These are phyloP conservation scores for Hysterium pulicare DNA, from an alignment of 2,329 filamentous ascomycete species.

Conservation along the genomic window DNA sequence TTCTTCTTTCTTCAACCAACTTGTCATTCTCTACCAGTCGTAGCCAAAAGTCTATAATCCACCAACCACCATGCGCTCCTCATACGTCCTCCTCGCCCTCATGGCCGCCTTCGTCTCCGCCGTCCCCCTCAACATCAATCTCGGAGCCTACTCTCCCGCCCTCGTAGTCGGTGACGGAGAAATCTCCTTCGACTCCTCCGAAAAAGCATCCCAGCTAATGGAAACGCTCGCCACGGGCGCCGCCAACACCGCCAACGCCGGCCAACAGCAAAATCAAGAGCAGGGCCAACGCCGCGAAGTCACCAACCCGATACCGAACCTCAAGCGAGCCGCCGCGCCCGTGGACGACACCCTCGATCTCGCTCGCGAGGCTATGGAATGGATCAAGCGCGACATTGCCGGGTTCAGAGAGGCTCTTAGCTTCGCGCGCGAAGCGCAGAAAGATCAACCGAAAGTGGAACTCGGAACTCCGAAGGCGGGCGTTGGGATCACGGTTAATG, in stretches of 20 bases:
- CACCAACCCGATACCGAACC: neutral
- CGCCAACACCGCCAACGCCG: slow-evolving; percentile 18
- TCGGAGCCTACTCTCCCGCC: slow-evolving; percentile 51
- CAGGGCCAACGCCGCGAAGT: slow-evolving; percentile 9
- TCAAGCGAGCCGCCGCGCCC: slow-evolving; percentile 23
- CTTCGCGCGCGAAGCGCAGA: slow-evolving; percentile 47
- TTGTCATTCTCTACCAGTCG: slow-evolving; percentile 3
- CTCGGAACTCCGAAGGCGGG: slow-evolving; percentile 47
- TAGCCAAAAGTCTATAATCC: slow-evolving; percentile 20
- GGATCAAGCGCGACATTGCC: slow-evolving; percentile 48
- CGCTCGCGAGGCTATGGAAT: slow-evolving; percentile 31
- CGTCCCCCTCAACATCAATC: slow-evolving; percentile 52
- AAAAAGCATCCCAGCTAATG: slow-evolving; percentile 43
- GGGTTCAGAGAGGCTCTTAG: slow-evolving; percentile 49
- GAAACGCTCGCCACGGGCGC: slow-evolving; percentile 45
- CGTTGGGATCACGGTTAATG: slow-evolving; percentile 36
- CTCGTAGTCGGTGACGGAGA: slow-evolving; percentile 54
- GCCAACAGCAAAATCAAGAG: slow-evolving; percentile 15
- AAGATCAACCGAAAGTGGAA: slow-evolving; percentile 48
- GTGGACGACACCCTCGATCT: slow-evolving; percentile 25
- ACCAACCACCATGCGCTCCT: slow-evolving; percentile 31
- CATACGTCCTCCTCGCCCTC: slow-evolving; percentile 32
- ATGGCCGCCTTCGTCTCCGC: slow-evolving; percentile 34
- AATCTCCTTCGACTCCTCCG: slow-evolving; percentile 46
- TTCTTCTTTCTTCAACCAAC: slow-evolving; percentile 13